phyloP scores from a whole-genome alignment of 441 rosid genomes.

The Euphorbia celastroides region DNA sequence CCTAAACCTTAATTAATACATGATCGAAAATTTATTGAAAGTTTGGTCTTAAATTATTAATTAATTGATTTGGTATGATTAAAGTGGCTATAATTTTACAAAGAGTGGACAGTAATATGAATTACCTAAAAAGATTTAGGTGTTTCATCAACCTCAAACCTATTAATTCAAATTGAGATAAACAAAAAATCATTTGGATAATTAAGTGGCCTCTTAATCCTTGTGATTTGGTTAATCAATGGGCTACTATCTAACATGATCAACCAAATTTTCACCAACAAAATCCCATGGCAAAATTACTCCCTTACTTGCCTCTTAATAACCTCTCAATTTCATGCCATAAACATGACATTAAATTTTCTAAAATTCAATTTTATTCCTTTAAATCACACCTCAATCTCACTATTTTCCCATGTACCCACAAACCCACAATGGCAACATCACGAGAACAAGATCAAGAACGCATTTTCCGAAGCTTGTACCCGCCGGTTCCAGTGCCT shows the following conservation, averaged over 20 bases:
- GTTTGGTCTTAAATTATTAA: too few relatives aligned
- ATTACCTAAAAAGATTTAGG: background rate
- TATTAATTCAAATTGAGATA: background rate
- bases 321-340: slow-evolving; percentile 24
- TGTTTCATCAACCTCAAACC: background rate
- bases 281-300: slow-evolving; percentile 14
- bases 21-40: too few relatives aligned
- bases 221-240: background rate
- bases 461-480: slow-evolving; percentile 55
- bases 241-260: slow-evolving; percentile 18
- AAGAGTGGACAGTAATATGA: too few relatives aligned
- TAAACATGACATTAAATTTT: slow-evolving; percentile 18
- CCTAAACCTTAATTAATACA: too few relatives aligned
- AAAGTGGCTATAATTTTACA: too few relatives aligned
- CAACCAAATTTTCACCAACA: slow-evolving; percentile 32
- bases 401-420: background rate
- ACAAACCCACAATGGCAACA: slow-evolving; percentile 25
- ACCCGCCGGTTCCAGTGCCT: slow-evolving; percentile 58
- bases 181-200: background rate
- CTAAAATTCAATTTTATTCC: slow-evolving; percentile 2
- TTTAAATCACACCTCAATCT: slow-evolving; percentile 21
- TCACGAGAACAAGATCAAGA: slow-evolving; percentile 28
- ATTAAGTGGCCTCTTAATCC: background rate
- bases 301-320: slow-evolving; percentile 18
- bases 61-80: too few relatives aligned